These are phyloP conservation scores for Starmera quercuum DNA, from an alignment of 805 yeast species.

Conservation along the genomic window DNA sequence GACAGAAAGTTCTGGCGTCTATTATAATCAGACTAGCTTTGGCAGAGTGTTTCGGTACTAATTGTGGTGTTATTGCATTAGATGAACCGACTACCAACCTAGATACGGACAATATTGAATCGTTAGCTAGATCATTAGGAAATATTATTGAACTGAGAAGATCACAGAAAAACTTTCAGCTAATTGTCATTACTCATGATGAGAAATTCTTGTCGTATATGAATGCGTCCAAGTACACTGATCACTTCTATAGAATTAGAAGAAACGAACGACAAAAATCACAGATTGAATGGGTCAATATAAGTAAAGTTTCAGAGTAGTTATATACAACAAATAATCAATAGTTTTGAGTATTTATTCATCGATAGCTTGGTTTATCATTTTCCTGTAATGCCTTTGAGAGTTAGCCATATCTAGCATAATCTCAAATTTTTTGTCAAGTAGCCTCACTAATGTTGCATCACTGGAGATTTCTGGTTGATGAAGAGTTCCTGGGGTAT, in stretches of 20 bases:
- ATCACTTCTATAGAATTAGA: constrained; percentile 74
- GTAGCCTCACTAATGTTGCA: constrained; percentile 7
- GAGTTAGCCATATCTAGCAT: constrained; percentile 27
- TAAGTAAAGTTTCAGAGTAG: constrained; percentile 24
- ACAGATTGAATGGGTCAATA: constrained; percentile 52
- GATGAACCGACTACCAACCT: constrained; percentile 98
- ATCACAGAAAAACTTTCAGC: constrained; percentile 81
- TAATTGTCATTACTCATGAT: constrained; percentile 94
- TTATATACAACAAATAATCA: no score
- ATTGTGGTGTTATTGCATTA: constrained; percentile 91
- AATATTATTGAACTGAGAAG: constrained; percentile 68
- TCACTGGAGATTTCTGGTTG: background rate
- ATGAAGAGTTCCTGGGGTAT: constrained; percentile 1
- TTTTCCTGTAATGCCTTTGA: constrained; percentile 23
- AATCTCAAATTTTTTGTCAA: constrained; percentile 18
- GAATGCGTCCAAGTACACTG: constrained; percentile 80
- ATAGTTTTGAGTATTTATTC: constrained; percentile 1
- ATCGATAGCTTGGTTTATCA: constrained; percentile 10
- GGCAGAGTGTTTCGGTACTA: constrained; percentile 91
- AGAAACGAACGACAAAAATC: constrained; percentile 81
- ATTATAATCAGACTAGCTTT: constrained; percentile 85
- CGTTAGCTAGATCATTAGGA: constrained; percentile 75
- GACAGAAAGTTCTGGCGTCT: constrained; percentile 91
- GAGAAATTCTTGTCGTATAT: constrained; percentile 81
- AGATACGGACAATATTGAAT: constrained; percentile 82